Evolutionary conservation across 306 rosid species (phyloP), one percentile per base, ranked within the genome.

Genomic region (Pyrus betulifolia): DNA sequence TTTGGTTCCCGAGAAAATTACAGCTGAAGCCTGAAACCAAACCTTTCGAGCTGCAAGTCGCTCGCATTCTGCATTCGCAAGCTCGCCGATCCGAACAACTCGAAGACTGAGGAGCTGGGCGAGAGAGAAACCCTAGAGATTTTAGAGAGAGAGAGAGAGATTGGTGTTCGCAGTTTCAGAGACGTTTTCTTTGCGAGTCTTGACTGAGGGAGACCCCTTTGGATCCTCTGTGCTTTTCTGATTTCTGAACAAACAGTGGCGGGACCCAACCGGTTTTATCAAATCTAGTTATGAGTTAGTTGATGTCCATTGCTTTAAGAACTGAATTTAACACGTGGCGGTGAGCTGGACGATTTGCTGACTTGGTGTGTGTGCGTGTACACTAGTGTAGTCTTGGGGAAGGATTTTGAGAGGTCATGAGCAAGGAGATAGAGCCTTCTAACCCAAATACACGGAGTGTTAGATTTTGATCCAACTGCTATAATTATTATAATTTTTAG

Each of bases 241-340:
- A 70, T 46, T 42, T 57, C 81, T 57, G 64, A 57, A 30, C 17
- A 65, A 23, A 57, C 54, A 63, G 74, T 8, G 19, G 75, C 86
- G 90, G 90, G 84, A 86, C 80, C 83, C 79, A 78, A 82, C 67
- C 11, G 1, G 78, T 42, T 79, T 69, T 78, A 74, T 84, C 66
- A 58, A 88, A 70, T 73, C 5, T 31, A 75, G 87, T 84, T 84
- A 58, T 78, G 82, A 68, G 82, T 57, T 64, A 71, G 86, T 83
- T 84, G 71, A 73, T 77, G 82, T 89, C 89, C 90, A 81, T 23
- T 52, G 12, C 10, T 69, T 35, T 35, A 14, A 6, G 2, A 38
- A 27, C 13, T 19, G 58, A 17, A 70, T 11, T 54, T 65, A 74
- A 55, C 78, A 84, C 90, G 86, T 71, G 69, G 77, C 69, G 9